A percentile compares a stretch with the other conserved stretches of the same genome.
These are phyloP conservation scores for Hemileccinum rubropunctum DNA, from an alignment of 768 basidiomycete genomes.

Conservation along the genomic window DNA sequence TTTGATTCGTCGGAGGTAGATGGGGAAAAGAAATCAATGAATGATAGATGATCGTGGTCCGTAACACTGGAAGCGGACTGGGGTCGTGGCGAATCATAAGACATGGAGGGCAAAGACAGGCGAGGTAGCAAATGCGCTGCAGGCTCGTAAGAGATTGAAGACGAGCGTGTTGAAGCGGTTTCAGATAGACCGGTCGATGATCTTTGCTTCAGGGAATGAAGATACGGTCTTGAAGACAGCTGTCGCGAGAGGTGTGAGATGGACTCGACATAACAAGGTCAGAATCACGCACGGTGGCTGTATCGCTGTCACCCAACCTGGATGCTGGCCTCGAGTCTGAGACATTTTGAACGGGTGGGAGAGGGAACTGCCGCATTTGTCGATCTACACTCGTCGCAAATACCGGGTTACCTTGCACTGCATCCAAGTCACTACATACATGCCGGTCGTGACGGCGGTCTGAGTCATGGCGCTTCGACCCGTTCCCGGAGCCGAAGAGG, in stretches of 20 bases:
- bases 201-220: not conserved
- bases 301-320: conserved; percentile 20
- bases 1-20: conserved; percentile 16
- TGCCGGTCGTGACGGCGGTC: conserved; percentile 15
- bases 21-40: conserved; percentile 45
- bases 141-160: conserved; percentile 32
- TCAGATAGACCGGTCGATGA: not conserved
- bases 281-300: conserved; percentile 19
- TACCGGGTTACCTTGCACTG: conserved; percentile 23
- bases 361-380: conserved; percentile 12
- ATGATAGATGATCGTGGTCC: conserved; percentile 42
- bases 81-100: conserved; percentile 14
- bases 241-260: conserved; percentile 17
- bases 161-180: conserved; percentile 17
- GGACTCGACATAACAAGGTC: not conserved
- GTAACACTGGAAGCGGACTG: conserved; percentile 17
- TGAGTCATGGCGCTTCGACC: conserved; percentile 8
- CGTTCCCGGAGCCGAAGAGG: conserved; percentile 20
- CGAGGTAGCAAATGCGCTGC: conserved; percentile 27
- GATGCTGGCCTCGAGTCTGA: conserved; percentile 7
- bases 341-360: conserved; percentile 10
- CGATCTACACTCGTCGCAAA: conserved; percentile 13
- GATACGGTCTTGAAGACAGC: conserved; percentile 15
- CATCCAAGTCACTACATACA: conserved; percentile 16
- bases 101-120: conserved; percentile 23